phyloP scores from a whole-genome alignment of 2,329 filamentous ascomycete species.

The Fulvia fulva region DNA sequence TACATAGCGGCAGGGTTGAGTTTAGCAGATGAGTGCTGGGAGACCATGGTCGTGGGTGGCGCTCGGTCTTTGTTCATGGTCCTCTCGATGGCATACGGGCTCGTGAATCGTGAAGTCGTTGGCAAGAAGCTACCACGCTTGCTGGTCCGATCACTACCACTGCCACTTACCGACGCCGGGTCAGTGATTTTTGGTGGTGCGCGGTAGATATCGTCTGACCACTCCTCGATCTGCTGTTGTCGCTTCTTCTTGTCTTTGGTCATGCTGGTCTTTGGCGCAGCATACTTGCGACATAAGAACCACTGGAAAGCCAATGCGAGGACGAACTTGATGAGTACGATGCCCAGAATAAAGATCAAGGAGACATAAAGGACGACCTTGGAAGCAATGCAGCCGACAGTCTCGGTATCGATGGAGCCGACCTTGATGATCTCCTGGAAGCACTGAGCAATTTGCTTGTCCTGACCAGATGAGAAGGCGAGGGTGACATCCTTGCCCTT shows the following conservation, averaged over 20 bases:
- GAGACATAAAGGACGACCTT: conserved; percentile 95
- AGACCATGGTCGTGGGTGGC: conserved; percentile 90
- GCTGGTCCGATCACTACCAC: conserved; percentile 65
- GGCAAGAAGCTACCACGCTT: conserved; percentile 88
- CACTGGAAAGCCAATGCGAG: conserved; percentile 91
- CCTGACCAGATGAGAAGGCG: conserved; percentile 70
- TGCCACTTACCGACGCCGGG: conserved; percentile 49
- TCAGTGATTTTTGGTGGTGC: conserved; percentile 80
- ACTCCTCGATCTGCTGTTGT: conserved; percentile 92
- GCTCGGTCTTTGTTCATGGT: conserved; percentile 48
- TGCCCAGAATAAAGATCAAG: conserved; percentile 82
- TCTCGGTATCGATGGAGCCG: conserved; percentile 91
- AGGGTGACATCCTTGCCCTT: conserved; percentile 86
- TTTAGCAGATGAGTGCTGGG: conserved; percentile 71
- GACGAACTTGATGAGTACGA: conserved; percentile 81
- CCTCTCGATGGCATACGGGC: conserved; percentile 75
- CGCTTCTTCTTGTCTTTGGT: conserved; percentile 76
- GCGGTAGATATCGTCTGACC: conserved; percentile 95
- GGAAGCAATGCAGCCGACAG: conserved; percentile 93
- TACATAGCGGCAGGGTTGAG: conserved; percentile 68
- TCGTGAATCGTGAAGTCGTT: conserved; percentile 90
- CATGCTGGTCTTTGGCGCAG: conserved; percentile 79
- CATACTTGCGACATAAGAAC: conserved; percentile 87
- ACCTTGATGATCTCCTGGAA: conserved; percentile 94
- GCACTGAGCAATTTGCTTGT: conserved; percentile 81